Percentiles rank a stretch among this genome's conserved stretches.
phyloP scores from a whole-genome alignment of 805 yeast genomes.

The Cyberlindnera subsufficiens region DNA sequence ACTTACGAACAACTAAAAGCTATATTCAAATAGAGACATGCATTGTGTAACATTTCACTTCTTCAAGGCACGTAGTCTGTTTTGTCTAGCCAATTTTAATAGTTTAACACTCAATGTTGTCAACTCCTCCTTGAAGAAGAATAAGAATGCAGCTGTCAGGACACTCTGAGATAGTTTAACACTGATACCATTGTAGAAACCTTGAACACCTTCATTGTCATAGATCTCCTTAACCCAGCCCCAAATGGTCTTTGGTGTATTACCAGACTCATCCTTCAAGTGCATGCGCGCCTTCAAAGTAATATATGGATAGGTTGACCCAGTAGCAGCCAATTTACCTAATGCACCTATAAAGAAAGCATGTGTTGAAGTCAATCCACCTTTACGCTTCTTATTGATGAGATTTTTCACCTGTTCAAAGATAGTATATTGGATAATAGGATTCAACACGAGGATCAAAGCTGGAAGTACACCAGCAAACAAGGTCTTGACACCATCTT shows the following conservation, averaged over 20 bases:
- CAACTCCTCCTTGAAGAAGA: constrained; percentile 85
- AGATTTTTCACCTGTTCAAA: constrained; percentile 79
- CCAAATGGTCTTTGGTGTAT: constrained; percentile 31
- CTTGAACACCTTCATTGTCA: constrained; percentile 63
- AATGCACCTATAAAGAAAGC: constrained; percentile 86
- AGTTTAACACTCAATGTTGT: constrained; percentile 51
- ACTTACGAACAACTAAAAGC: constrained; percentile 61
- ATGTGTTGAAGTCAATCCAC: constrained; percentile 56
- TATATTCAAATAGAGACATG: constrained; percentile 10
- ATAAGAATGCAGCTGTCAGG: constrained; percentile 82
- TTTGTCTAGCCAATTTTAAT: constrained; percentile 35
- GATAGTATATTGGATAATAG: constrained; percentile 86
- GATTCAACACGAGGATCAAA: constrained; percentile 76
- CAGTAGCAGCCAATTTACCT: constrained; percentile 86
- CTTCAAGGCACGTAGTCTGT: constrained; percentile 2
- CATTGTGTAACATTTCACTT: neutral
- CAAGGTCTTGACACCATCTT: constrained; percentile 66
- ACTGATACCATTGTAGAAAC: constrained; percentile 76
- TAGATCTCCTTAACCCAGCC: constrained; percentile 54
- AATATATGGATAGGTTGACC: constrained; percentile 85
- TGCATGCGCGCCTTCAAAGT: constrained; percentile 89
- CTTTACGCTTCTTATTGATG: constrained; percentile 46
- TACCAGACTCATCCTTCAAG: constrained; percentile 38
- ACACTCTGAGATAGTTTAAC: constrained; percentile 82
- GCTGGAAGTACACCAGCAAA: constrained; percentile 90